A percentile compares a stretch with the other conserved stretches of the same genome.
Evolutionary conservation across 2,329 filamentous ascomycete species (phyloP).

Genomic region (Fusarium sp.): DNA sequence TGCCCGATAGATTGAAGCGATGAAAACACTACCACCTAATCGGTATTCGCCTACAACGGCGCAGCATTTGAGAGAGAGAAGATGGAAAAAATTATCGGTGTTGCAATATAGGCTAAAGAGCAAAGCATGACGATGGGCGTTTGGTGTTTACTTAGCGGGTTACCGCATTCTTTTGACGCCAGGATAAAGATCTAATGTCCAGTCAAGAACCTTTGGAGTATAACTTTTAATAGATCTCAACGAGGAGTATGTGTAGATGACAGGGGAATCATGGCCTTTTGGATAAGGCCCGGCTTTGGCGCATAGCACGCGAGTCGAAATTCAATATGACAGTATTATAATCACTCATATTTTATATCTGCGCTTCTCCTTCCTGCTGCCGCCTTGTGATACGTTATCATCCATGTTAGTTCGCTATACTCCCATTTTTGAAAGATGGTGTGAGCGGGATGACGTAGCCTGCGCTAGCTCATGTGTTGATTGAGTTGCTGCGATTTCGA

Average conservation of each 20-base stretch:
- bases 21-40: conserved; percentile 21
- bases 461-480: conserved; percentile 11
- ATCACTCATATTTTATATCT: neutral
- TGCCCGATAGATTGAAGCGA: conserved; percentile 8
- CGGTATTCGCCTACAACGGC: conserved; percentile 34
- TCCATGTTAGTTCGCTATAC: neutral
- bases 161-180: conserved; percentile 42
- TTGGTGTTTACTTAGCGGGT: conserved; percentile 38
- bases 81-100: conserved; percentile 26
- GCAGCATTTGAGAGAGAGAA: conserved; percentile 22
- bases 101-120: conserved; percentile 31
- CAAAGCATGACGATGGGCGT: conserved; percentile 46
- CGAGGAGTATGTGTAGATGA: conserved; percentile 36
- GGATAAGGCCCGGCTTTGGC: conserved; percentile 33
- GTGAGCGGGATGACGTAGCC: conserved; percentile 31
- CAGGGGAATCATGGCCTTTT: conserved; percentile 16
- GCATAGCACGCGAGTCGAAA: conserved; percentile 15
- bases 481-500: neutral
- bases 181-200: conserved; percentile 22
- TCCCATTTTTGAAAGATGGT: neutral
- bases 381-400: conserved; percentile 31
- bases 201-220: conserved; percentile 32
- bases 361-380: no score
- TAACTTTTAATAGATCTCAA: conserved; percentile 46
- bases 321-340: conserved; percentile 12